Evolutionary conservation across 176 grass and related monocot species (phyloP).

Genomic region (Neostapfia colusana): DNA sequence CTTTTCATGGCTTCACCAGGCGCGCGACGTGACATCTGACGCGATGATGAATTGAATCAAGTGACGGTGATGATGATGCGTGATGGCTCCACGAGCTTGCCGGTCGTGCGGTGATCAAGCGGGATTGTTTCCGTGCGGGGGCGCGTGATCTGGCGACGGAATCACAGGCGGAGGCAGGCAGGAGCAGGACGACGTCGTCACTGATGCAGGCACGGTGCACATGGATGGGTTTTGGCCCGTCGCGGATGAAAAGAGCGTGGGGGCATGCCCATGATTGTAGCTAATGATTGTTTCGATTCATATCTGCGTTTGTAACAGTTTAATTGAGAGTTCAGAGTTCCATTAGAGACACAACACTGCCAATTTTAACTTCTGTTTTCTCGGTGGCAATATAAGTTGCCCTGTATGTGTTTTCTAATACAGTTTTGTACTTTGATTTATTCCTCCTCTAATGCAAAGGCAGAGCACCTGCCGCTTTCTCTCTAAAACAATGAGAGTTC

Average conservation of each 20-base stretch:
- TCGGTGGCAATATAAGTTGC: too few species aligned
- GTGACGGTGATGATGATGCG: not conserved
- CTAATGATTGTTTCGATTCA: conserved; percentile 28
- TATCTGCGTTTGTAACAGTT: too few species aligned
- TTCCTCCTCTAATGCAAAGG: too few species aligned
- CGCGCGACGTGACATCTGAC: not conserved
- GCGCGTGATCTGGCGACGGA: not conserved
- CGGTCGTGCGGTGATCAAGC: not conserved
- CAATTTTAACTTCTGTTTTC: too few species aligned
- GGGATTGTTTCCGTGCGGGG: not conserved
- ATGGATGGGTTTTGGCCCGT: not conserved
- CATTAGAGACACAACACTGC: too few species aligned
- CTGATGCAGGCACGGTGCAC: not conserved
- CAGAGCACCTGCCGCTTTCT: too few species aligned
- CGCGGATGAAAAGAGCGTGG: not conserved
- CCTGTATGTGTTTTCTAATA: too few species aligned
- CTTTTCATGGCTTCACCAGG: conserved; percentile 5
- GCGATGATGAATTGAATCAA: too few species aligned
- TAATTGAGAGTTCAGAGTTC: too few species aligned
- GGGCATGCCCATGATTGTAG: not conserved
- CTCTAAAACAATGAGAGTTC: too few species aligned
- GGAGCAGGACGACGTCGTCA: not conserved
- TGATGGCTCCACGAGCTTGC: not conserved
- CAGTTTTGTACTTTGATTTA: too few species aligned
- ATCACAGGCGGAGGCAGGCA: not conserved